phyloP scores from a whole-genome alignment of 2,329 filamentous ascomycete species.

The Penicillium sp. region DNA sequence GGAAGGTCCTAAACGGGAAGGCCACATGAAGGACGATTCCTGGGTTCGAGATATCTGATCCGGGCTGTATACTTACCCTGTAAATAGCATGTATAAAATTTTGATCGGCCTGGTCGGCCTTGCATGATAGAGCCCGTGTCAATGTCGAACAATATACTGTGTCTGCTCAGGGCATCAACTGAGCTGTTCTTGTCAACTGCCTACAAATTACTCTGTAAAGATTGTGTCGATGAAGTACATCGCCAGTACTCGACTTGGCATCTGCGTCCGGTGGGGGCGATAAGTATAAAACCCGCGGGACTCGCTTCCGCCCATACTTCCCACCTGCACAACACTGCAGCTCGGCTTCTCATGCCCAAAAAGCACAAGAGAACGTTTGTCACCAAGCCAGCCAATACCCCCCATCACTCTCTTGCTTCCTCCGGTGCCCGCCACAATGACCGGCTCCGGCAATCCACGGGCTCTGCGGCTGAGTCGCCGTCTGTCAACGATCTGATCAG shows the following conservation, averaged over 20 bases:
- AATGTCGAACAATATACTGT: too few relatives aligned
- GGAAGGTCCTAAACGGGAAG: constrained; percentile 54
- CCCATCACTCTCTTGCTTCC: constrained; percentile 40
- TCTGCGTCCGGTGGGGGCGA: background rate
- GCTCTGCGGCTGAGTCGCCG: constrained; percentile 24
- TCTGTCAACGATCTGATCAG: constrained; percentile 50
- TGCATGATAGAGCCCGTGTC: too few relatives aligned
- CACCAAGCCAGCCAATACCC: constrained; percentile 41
- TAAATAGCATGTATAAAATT: constrained; percentile 21
- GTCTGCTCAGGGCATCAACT: too few relatives aligned
- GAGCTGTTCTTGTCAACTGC: too few relatives aligned
- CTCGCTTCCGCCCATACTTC: constrained; percentile 7
- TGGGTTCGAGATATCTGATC: constrained; percentile 56
- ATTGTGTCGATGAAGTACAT: too few relatives aligned
- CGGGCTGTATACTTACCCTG: constrained; percentile 5
- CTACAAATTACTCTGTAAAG: too few relatives aligned
- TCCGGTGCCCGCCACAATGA: constrained; percentile 32
- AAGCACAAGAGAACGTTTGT: constrained; percentile 42
- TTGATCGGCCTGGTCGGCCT: too few relatives aligned
- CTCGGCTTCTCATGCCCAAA: constrained; percentile 47
- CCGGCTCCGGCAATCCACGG: constrained; percentile 20
- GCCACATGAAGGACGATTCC: constrained; percentile 60
- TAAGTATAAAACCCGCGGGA: background rate
- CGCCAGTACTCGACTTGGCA: too few relatives aligned
- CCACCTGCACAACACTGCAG: constrained; percentile 11